Conservation (phyloP, 805 yeast species). For the Debaryomyces prosopidis region DNA sequence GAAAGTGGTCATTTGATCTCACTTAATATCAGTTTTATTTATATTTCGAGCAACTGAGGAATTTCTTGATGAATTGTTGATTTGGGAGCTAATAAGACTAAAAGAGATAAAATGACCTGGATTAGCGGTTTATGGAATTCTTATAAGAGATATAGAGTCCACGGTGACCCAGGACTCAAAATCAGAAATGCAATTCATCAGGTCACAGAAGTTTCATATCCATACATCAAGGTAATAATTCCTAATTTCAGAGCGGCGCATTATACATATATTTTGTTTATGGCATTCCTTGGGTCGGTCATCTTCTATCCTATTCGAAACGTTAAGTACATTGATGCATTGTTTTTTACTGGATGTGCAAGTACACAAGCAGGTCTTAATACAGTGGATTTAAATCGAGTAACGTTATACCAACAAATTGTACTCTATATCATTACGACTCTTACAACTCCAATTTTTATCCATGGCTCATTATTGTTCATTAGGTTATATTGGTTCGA, state of each 20-base stretch:
- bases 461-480: slow-evolving; percentile 76
- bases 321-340: slow-evolving; percentile 69
- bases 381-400: slow-evolving; percentile 65
- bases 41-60: no score
- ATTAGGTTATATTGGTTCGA: slow-evolving; percentile 88
- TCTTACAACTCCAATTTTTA: slow-evolving; percentile 83
- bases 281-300: slow-evolving; percentile 69
- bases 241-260: slow-evolving; percentile 67
- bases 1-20: no score
- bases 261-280: slow-evolving; percentile 64
- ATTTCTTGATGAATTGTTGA: no score
- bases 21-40: no score
- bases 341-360: slow-evolving; percentile 76
- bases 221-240: slow-evolving; percentile 39
- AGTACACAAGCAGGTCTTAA: slow-evolving; percentile 92
- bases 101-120: neutral
- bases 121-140: slow-evolving; percentile 1
- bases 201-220: slow-evolving; percentile 38
- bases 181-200: slow-evolving; percentile 37
- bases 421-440: slow-evolving; percentile 61
- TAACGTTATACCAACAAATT: slow-evolving; percentile 79
- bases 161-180: slow-evolving; percentile 15
- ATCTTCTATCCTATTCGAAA: slow-evolving; percentile 75
- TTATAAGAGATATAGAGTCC: slow-evolving; percentile 5
- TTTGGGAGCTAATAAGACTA: no score